Evolutionary conservation across 306 rosid genomes (phyloP).

Genomic region (Acacia confusa): DNA sequence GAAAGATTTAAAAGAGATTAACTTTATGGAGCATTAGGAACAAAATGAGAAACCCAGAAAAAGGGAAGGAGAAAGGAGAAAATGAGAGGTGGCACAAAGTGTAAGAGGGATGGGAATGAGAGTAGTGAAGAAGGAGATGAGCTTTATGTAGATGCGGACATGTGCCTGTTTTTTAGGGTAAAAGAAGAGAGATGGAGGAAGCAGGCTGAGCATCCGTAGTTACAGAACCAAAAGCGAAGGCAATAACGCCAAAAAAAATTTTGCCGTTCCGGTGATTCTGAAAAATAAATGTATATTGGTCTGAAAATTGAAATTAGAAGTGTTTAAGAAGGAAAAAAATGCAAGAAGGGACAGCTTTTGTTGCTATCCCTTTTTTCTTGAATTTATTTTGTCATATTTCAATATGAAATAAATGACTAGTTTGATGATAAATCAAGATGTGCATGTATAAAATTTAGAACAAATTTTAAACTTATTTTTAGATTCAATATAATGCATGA

Average conservation of each 20-base stretch:
- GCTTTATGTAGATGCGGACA: slow-evolving; percentile 59
- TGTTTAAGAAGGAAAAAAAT: not conserved
- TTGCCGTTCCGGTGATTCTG: not conserved
- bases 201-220: slow-evolving; percentile 31
- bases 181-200: slow-evolving; percentile 21
- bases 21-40: slow-evolving; percentile 21
- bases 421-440: not conserved
- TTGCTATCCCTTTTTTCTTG: not conserved
- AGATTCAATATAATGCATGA: not conserved
- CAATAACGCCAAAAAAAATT: slow-evolving; percentile 1
- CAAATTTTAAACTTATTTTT: not conserved
- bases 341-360: not conserved
- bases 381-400: not conserved
- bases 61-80: slow-evolving; percentile 7
- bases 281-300: not conserved
- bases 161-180: slow-evolving; percentile 58
- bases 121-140: slow-evolving; percentile 38
- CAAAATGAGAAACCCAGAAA: slow-evolving; percentile 32
- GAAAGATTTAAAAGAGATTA: slow-evolving; percentile 38
- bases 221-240: slow-evolving; percentile 24
- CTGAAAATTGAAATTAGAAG: not conserved
- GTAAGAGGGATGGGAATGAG: slow-evolving; percentile 16
- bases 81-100: not conserved
- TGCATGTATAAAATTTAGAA: too few species aligned
- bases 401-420: not conserved